Percentiles rank a stretch among this genome's conserved stretches.
Evolutionary conservation across 345 rosid species (phyloP).

Genomic region (Eucalyptus rudis): DNA sequence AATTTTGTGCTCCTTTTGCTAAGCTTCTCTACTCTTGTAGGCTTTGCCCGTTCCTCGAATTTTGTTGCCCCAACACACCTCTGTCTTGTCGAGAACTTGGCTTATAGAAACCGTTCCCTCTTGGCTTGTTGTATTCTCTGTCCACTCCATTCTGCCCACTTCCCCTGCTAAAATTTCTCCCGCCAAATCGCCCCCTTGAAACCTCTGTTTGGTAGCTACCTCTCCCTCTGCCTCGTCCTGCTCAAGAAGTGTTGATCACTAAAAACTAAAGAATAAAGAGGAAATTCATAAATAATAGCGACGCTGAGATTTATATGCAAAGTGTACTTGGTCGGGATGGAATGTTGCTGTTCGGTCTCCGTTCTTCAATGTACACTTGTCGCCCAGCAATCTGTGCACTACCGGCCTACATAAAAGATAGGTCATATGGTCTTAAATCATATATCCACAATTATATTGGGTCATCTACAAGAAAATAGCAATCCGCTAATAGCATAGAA

Average conservation of each 20-base stretch:
- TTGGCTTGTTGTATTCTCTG: slow-evolving; percentile 25
- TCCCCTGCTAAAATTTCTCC: slow-evolving; percentile 29
- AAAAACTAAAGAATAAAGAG: not conserved
- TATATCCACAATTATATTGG: not conserved
- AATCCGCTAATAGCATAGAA: not conserved
- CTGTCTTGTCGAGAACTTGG: slow-evolving; percentile 24
- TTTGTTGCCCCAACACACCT: slow-evolving; percentile 17
- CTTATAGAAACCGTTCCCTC: slow-evolving; percentile 47
- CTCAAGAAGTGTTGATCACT: not conserved
- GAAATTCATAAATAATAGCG: not conserved
- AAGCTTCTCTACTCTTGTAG: not conserved
- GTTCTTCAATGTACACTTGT: slow-evolving; percentile 57
- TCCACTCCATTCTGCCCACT: slow-evolving; percentile 24
- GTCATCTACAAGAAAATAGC: not conserved
- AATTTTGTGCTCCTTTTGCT: not conserved
- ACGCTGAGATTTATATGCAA: not conserved
- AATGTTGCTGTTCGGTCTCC: slow-evolving; percentile 49
- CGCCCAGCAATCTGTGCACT: slow-evolving; percentile 41
- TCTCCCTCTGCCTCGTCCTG: slow-evolving; percentile 50
- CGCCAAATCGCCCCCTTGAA: slow-evolving; percentile 31
- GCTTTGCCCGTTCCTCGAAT: slow-evolving; percentile 12
- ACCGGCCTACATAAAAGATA: slow-evolving; percentile 24
- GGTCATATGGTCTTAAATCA: not conserved
- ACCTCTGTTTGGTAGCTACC: slow-evolving; percentile 33
- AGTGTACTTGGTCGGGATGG: slow-evolving; percentile 53